Evolutionary conservation across 2,329 filamentous ascomycete species (phyloP), one percentile per base, ranked within the genome.

Genomic region (Pestalotiopsis sp.): DNA sequence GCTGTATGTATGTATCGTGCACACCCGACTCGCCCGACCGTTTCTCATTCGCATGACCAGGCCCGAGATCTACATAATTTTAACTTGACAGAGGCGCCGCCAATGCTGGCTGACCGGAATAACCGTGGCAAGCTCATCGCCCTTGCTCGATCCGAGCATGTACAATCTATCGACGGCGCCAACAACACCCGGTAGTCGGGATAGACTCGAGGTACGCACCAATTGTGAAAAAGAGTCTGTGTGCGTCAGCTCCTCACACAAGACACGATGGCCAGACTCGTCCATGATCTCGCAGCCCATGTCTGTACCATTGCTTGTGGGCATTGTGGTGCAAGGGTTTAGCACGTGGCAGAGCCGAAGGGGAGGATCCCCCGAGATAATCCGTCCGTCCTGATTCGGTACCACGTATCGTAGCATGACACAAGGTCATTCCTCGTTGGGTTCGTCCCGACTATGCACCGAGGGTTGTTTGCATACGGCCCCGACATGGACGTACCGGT

Each of bases 271-370:
- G 57, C 57, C 57, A 59, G 57, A 59, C 57, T 59, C 57, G 57
- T 27, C 57, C 14, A 36, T 17, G 25, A 27, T 36, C 57, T 52
- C 45, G 17, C 45, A 23, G 45, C 45, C 45, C 45, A 17, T 52
- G n/a, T 52, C 17, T 52, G 45, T 20, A 52, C 45, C 14, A 12
- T 59, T 36, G 12, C 59, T 13, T 39, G 14, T 39, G 31, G 38
- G 31, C 59, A 38, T 62, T 36, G 36, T 62, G n/a, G 3, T 3
- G 36, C 59, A 62, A 23, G 59, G 59, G 59, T 62, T 62, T 13
- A 36, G 59, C 59, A 62, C 59, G 59, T 62, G 59, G 59, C 59
- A 38, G 59, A 39, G 31, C 59, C 23, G 31, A 41, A 41, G 27
- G 59, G 59, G 59, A 62, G 36, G 59, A 11, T 59, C 57, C 27